These are phyloP conservation scores for Ustilago shanxiensis DNA, from an alignment of 1,284 basidiomycete species.

Conservation along the genomic window DNA sequence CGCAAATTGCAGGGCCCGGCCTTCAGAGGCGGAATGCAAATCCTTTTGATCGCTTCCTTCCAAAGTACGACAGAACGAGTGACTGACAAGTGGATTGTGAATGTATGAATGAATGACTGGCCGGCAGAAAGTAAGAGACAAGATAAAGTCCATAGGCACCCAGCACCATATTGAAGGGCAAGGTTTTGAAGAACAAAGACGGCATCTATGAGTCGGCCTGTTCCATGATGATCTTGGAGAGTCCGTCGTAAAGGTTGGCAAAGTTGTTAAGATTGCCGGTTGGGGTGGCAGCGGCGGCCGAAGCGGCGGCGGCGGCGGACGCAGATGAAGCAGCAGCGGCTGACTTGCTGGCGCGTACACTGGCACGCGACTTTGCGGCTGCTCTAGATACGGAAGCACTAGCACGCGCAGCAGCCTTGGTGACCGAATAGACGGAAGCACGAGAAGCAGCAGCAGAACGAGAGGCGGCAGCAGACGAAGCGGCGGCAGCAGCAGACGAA, in stretches of 20 bases:
- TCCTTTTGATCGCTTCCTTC: constrained; percentile 31
- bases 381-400: constrained; percentile 37
- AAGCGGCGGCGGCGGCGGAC: constrained; percentile 33
- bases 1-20: neutral
- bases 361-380: constrained; percentile 35
- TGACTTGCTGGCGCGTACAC: constrained; percentile 40
- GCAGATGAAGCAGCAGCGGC: constrained; percentile 28
- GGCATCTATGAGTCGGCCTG: constrained; percentile 31
- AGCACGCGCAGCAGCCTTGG: constrained; percentile 49
- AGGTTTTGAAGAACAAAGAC: neutral
- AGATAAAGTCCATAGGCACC: constrained; percentile 32
- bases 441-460: constrained; percentile 46
- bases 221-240: constrained; percentile 63
- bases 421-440: constrained; percentile 47
- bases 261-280: constrained; percentile 65
- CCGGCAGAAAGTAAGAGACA: constrained; percentile 19
- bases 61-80: constrained; percentile 11
- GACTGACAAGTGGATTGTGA: neutral
- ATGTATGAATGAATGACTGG: constrained; percentile 18
- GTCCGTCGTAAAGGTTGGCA: constrained; percentile 61
- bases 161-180: constrained; percentile 3
- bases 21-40: neutral
- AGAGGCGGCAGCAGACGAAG: constrained; percentile 44
- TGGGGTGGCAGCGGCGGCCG: constrained; percentile 41
- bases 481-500: constrained; percentile 30